Base-by-base conservation (phyloP, 2,329 filamentous ascomycete genomes). In the Colletotrichum sublineola region DNA sequence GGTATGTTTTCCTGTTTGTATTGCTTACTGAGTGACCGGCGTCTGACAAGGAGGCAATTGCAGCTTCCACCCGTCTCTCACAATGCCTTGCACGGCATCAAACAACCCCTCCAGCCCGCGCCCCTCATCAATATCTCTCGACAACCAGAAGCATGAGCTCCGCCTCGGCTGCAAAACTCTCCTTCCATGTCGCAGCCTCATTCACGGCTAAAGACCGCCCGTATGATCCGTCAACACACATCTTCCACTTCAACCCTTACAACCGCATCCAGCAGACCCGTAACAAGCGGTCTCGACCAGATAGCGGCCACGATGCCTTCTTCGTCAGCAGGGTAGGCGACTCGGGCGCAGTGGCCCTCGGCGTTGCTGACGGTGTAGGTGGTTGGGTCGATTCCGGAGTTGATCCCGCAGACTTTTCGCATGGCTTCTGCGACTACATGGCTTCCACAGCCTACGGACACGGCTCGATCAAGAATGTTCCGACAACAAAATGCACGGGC, bases 381-480 rank as follows among this genome's bases (percentile, higher is more conserved):
- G 96, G 96, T 46, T 99, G 96, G 95, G 90, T 93, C 74, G 94
- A 97, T 77, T 96, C 93, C 50, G 95, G 95, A 56, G 92, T 99
- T 64, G 95, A 99, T 79, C 95, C 96, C 11, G 95, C 95, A 38
- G 94, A 98, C 82, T 98, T 98, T 82, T 96, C 96, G 4, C 96
- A 98, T 80, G 94, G 93, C 52, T 86, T 99, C 73, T 98, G 96
- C 86, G 92, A 94, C 77, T 93, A 97, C 82, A 98, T 98, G 95
- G 94, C 95, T 3, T 87, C 91, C 63, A 89, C 90, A 15, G 93
- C 95, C 20, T 86, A 91, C 78, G 85, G 88, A 61, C 88, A 90
- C 81, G 76, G 82, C 66, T 71, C 81, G 73, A 75, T 76, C 1
- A 75, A 81, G 2, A 79, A 84, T 24, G 74, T 70, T 75, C 24